Conservation (phyloP, 768 basidiomycete species). For the Rhodotorula taiwanensis region DNA sequence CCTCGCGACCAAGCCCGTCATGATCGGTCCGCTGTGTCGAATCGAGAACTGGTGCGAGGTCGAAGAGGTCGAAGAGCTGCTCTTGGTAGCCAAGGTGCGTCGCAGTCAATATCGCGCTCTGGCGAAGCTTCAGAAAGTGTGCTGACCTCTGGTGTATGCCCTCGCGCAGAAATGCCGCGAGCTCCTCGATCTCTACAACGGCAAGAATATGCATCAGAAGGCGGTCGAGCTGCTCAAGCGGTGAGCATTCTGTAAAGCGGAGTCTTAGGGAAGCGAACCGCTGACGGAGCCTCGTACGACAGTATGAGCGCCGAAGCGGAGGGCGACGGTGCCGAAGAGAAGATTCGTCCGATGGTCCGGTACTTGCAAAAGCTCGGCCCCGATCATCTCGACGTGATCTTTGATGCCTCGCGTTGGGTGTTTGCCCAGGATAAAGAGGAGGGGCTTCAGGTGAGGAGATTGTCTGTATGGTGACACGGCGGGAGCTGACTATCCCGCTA, state of each 20-base stretch:
- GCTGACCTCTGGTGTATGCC: constrained; percentile 12
- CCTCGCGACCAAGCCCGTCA: constrained; percentile 66
- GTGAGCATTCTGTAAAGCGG: constrained; percentile 50
- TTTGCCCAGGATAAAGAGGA: constrained; percentile 65
- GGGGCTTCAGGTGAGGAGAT: constrained; percentile 59
- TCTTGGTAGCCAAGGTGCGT: constrained; percentile 69
- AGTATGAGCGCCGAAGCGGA: constrained; percentile 74
- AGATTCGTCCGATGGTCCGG: constrained; percentile 70
- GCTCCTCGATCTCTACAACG: constrained; percentile 81
- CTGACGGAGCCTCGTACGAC: background rate
- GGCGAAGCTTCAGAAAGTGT: no score
- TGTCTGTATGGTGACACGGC: background rate
- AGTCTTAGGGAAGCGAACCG: no score
- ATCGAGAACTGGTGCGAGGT: constrained; percentile 97
- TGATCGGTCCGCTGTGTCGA: constrained; percentile 80
- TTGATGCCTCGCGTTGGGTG: constrained; percentile 75
- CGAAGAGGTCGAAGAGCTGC: constrained; percentile 78
- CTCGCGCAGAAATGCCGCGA: constrained; percentile 73
- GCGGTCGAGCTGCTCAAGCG: constrained; percentile 75
- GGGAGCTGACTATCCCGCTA: background rate
- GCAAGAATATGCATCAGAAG: constrained; percentile 89
- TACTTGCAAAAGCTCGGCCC: constrained; percentile 88
- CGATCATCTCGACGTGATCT: constrained; percentile 71
- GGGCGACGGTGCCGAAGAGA: constrained; percentile 69
- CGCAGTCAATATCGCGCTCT: no score